Evolutionary conservation across 2,329 filamentous ascomycete species (phyloP).

Genomic region (Dendryphion nanum): DNA sequence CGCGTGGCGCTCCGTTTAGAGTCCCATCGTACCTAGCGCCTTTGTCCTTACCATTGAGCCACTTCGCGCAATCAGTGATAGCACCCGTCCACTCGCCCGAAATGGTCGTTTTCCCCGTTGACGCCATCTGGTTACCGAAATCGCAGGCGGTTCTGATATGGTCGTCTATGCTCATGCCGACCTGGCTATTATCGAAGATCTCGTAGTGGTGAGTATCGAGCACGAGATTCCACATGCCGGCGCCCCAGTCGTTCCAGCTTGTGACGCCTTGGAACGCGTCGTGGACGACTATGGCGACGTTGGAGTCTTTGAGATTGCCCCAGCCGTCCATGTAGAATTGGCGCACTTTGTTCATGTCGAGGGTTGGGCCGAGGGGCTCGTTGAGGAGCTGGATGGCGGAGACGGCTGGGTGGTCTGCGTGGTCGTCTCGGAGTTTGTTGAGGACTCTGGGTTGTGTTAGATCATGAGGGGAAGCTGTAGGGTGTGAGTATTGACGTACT

Average conservation of each 20-base stretch:
- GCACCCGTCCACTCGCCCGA: constrained; percentile 49
- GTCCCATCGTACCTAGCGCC: constrained; percentile 49
- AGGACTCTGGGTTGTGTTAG: constrained; percentile 46
- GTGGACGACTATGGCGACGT: constrained; percentile 46
- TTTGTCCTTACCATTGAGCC: constrained; percentile 48
- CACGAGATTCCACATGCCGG: constrained; percentile 45
- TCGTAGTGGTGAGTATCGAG: constrained; percentile 52
- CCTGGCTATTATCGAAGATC: constrained; percentile 41
- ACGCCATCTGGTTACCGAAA: constrained; percentile 47
- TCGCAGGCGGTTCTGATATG: constrained; percentile 45
- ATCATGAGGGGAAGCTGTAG: constrained; percentile 46
- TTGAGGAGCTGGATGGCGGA: constrained; percentile 49
- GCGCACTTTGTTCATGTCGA: constrained; percentile 44
- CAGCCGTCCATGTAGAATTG: constrained; percentile 51
- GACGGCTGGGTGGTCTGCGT: constrained; percentile 45
- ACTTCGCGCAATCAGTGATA: constrained; percentile 49
- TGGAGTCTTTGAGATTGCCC: constrained; percentile 43
- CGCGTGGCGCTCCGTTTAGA: constrained; percentile 34
- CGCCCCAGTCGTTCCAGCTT: constrained; percentile 45
- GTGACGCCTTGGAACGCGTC: constrained; percentile 48
- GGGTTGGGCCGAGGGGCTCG: constrained; percentile 44
- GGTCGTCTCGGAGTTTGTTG: constrained; percentile 48
- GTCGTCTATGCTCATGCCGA: constrained; percentile 37
- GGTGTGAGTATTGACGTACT: no score
- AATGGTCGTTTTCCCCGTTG: constrained; percentile 48